These are phyloP conservation scores for Amanita rubescens DNA, from an alignment of 768 basidiomycete genomes.

Conservation along the genomic window DNA sequence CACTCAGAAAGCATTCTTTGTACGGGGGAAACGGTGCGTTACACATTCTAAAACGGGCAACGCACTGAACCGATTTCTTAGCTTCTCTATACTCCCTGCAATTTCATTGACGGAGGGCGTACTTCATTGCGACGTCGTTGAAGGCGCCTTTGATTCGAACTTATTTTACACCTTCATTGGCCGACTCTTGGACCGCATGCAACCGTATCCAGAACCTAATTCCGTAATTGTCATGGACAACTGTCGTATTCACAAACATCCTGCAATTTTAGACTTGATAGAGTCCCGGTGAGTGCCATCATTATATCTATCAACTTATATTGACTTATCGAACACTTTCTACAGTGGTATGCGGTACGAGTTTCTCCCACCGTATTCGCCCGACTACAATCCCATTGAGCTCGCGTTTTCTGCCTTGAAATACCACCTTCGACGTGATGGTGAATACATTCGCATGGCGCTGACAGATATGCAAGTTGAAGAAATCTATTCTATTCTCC, in stretches of 20 bases:
- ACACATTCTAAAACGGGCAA: no score
- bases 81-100: slow-evolving; percentile 31
- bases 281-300: slow-evolving; percentile 17
- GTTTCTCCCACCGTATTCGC: slow-evolving; percentile 23
- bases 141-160: slow-evolving; percentile 21
- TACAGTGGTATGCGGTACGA: slow-evolving; percentile 11
- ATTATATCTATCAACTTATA: neutral
- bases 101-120: slow-evolving; percentile 26
- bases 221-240: slow-evolving; percentile 34
- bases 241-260: slow-evolving; percentile 25
- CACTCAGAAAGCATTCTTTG: slow-evolving; percentile 18
- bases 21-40: slow-evolving; percentile 21
- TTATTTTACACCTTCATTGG: slow-evolving; percentile 25
- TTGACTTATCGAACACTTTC: no score
- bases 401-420: slow-evolving; percentile 19
- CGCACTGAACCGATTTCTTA: no score
- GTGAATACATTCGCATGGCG: slow-evolving; percentile 5
- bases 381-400: slow-evolving; percentile 24
- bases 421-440: slow-evolving; percentile 11
- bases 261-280: slow-evolving; percentile 20
- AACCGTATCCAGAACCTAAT: slow-evolving; percentile 24
- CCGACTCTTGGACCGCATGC: slow-evolving; percentile 20
- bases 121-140: slow-evolving; percentile 19
- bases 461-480: slow-evolving; percentile 6
- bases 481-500: neutral